These are phyloP conservation scores for Phoma sp. DNA, from an alignment of 2,329 filamentous ascomycete species.

Conservation along the genomic window DNA sequence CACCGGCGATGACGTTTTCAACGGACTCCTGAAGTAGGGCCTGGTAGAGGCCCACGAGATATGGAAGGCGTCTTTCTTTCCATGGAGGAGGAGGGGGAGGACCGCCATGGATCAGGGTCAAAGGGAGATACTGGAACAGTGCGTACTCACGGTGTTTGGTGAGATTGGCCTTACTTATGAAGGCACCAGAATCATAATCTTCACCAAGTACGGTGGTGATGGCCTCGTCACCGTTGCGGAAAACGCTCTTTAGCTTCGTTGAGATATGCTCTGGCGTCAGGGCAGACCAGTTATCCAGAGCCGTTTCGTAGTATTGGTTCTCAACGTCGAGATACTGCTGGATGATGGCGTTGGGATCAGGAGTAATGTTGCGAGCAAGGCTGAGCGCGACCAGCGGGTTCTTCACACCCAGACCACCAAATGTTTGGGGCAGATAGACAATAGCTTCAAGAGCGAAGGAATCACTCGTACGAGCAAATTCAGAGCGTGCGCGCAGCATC, in stretches of 20 bases:
- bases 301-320: constrained; percentile 26
- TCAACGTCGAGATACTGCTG: constrained; percentile 26
- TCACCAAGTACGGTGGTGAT: constrained; percentile 17
- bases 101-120: background rate
- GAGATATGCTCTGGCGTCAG: constrained; percentile 18
- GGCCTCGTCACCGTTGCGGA: constrained; percentile 21
- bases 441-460: constrained; percentile 32
- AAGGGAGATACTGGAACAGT: constrained; percentile 5
- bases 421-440: constrained; percentile 35
- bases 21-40: constrained; percentile 20
- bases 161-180: constrained; percentile 24
- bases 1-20: constrained; percentile 9
- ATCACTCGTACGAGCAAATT: background rate
- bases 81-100: background rate
- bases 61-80: background rate
- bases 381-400: constrained; percentile 36
- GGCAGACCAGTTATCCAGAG: constrained; percentile 19
- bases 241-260: constrained; percentile 24
- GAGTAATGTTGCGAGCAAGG: constrained; percentile 22
- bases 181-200: constrained; percentile 7
- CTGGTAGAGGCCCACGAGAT: constrained; percentile 17
- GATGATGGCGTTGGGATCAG: constrained; percentile 16
- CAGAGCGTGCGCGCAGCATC: constrained; percentile 22
- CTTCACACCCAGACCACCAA: constrained; percentile 41
- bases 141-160: constrained; percentile 26